phyloP scores from a whole-genome alignment of 2,329 filamentous ascomycete genomes.

The Pseudogymnoascus sp. region DNA sequence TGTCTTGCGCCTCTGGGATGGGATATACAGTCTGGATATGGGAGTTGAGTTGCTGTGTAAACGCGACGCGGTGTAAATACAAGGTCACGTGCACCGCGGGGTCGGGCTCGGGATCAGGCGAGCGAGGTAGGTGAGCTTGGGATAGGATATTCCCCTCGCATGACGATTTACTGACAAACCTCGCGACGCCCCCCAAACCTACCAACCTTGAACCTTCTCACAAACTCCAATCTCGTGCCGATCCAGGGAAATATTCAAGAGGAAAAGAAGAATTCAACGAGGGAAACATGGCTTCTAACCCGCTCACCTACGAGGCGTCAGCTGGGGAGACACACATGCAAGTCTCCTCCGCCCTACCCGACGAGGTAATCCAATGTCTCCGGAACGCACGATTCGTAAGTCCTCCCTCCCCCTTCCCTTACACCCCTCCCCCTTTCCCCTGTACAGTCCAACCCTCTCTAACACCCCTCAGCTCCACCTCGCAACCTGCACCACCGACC shows the following conservation, averaged over 20 bases:
- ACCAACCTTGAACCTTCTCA: not conserved
- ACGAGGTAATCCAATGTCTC: constrained; percentile 82
- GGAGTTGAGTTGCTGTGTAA: not conserved
- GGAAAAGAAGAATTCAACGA: not conserved
- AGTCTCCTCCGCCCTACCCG: constrained; percentile 62
- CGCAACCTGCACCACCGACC: constrained; percentile 70
- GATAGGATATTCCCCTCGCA: not conserved
- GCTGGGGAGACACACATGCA: constrained; percentile 64
- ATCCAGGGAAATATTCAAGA: not conserved
- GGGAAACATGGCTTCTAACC: constrained; percentile 52
- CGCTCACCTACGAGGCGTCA: constrained; percentile 69
- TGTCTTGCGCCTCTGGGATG: not conserved
- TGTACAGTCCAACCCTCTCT: not conserved
- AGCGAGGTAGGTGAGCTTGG: not conserved
- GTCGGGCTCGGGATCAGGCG: not conserved
- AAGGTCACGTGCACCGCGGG: not conserved
- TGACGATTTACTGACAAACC: not conserved
- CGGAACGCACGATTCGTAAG: constrained; percentile 90
- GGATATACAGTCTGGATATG: not conserved
- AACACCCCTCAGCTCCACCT: constrained; percentile 70
- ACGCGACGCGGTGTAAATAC: constrained; percentile 4
- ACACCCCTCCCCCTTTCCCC: constrained; percentile 3
- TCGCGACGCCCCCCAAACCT: not conserved
- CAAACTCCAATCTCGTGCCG: not conserved
- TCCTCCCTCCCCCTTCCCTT: constrained; percentile 15